Percentiles rank a stretch among this genome's conserved stretches.
These are phyloP conservation scores for Evernia prunastri DNA, from an alignment of 495 filamentous ascomycete species.

Conservation along the genomic window DNA sequence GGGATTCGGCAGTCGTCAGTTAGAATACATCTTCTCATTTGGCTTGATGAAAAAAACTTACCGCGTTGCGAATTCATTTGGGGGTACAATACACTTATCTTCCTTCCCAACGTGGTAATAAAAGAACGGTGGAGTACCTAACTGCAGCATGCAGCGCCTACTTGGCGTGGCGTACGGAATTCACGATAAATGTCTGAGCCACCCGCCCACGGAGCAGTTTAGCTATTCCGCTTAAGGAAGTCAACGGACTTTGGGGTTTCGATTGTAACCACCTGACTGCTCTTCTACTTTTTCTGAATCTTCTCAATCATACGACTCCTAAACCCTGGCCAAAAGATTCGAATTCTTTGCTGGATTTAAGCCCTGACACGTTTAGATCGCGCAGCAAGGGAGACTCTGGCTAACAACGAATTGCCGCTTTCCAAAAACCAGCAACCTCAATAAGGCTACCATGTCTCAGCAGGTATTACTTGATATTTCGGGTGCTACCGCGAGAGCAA, in stretches of 20 bases:
- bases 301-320: neutral
- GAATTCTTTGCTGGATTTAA: neutral
- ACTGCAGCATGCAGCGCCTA: neutral
- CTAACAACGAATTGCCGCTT: neutral
- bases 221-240: neutral
- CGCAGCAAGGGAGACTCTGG: neutral
- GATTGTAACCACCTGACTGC: neutral
- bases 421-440: neutral
- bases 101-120: neutral
- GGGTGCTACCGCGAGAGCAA: conserved; percentile 9
- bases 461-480: conserved; percentile 8
- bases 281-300: neutral
- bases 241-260: neutral
- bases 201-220: neutral
- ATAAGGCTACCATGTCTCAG: conserved; percentile 3
- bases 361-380: neutral
- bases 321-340: neutral
- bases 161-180: too few species aligned
- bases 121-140: neutral
- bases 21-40: too few species aligned
- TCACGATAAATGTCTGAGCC: neutral
- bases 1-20: neutral
- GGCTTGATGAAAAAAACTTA: too few species aligned
- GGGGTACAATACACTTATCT: neutral
- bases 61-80: neutral